These are phyloP conservation scores for Ettlia oleoabundans DNA, from an alignment of 139 green algal species.

Conservation along the genomic window DNA sequence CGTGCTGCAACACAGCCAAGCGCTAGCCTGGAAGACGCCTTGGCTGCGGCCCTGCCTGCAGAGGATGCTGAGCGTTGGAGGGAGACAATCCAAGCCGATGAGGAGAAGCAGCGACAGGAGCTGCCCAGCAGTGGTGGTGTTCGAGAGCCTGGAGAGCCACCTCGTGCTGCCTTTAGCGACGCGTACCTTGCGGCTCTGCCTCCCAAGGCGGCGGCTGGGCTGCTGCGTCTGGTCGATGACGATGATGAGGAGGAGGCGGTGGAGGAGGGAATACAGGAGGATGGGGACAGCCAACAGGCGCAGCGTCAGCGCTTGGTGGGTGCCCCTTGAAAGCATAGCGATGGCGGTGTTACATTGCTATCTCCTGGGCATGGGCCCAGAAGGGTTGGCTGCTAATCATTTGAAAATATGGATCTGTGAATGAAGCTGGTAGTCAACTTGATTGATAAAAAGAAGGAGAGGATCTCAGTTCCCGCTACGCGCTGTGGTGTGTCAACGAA, in stretches of 20 bases:
- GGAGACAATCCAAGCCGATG: background rate
- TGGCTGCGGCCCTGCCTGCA: background rate
- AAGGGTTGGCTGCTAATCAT: no score
- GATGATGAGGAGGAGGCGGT: background rate
- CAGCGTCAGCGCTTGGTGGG: no score
- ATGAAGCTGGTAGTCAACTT: no score
- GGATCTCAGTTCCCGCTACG: no score
- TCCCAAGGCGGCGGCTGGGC: background rate
- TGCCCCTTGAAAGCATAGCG: no score
- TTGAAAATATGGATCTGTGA: no score
- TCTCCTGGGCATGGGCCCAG: no score
- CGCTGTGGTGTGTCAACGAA: no score
- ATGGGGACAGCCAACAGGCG: background rate
- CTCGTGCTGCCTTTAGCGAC: constrained; percentile 6
- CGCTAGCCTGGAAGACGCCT: background rate
- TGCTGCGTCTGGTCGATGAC: constrained; percentile 8
- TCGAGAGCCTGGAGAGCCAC: background rate
- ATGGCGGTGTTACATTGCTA: no score
- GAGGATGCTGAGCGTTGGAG: constrained; percentile 30
- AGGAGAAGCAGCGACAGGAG: background rate
- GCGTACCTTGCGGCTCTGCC: constrained; percentile 30
- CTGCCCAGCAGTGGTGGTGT: background rate
- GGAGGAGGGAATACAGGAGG: background rate
- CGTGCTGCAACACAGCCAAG: background rate
- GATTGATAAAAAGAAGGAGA: no score